Evolutionary conservation across 2,329 filamentous ascomycete genomes (phyloP), one percentile per base, ranked within the genome.

Genomic region (Xylariaceae sp.): DNA sequence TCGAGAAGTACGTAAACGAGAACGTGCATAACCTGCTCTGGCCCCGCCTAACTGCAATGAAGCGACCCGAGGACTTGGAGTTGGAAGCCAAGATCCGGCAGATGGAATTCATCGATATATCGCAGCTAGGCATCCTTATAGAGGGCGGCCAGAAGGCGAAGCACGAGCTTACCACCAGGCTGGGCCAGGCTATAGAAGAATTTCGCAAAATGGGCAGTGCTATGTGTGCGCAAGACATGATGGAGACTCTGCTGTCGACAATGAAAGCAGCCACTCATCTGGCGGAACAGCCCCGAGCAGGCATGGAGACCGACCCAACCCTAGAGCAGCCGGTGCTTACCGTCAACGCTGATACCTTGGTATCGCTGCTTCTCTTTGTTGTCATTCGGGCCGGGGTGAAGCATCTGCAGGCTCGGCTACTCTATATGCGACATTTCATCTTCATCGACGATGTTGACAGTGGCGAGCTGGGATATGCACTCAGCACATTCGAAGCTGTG

Each of bases 361-460:
- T 98, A 2, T 95, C 92, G 0, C 64, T 98, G 38, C 70, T 98
- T 11, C 69, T 98, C 14, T 80, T 94, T 41, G 88, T 98, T 12
- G 84, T 98, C 9, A 96, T 98, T 40, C 76, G 90, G 42, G 86
- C 90, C 9, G 84, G 92, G 39, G 79, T 94, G 17, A 79, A 84
- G 38, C 82, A 95, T 58, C 67, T 98, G 7, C 86, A 94, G 49
- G 88, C 92, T 3, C 76, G 90, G 14, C 65, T 98, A 29, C 70
- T 83, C n/a, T 98, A 96, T 56, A 94, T 96, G 71, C 83, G 90
- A 27, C 87, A 94, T 51, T 98, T 95, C 53, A 92, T 95, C 46
- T 98, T 94, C 59, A 89, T 94, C 32, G 92, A 96, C 49, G 92
- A 98, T 60, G 88, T 98, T 7, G 92, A 98, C 46, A 93, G 80